Percentiles rank a stretch among this genome's conserved stretches.
Evolutionary conservation across 2,329 filamentous ascomycete species (phyloP).

Genomic region (Xylariales sp.): DNA sequence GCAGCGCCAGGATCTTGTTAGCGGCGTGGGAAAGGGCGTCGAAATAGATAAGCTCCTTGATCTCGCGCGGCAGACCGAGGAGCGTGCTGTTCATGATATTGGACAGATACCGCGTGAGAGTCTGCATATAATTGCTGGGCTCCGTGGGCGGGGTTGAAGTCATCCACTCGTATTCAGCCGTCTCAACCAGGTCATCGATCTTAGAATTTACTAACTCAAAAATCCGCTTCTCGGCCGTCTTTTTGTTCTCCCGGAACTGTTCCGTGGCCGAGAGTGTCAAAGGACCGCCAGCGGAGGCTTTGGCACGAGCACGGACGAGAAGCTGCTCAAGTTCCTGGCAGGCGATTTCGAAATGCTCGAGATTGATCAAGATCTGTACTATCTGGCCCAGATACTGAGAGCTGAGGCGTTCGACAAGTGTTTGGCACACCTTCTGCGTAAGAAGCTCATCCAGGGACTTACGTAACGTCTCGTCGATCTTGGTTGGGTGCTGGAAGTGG

Average conservation of each 20-base stretch:
- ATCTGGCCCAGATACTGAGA: conserved; percentile 97
- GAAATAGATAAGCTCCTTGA: conserved; percentile 97
- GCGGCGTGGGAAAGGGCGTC: conserved; percentile 90
- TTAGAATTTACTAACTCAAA: conserved; percentile 99
- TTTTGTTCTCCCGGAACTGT: conserved; percentile 84
- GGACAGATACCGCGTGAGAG: conserved; percentile 83
- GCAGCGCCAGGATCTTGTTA: conserved; percentile 75
- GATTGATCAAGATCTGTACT: conserved; percentile 95
- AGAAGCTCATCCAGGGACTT: conserved; percentile 94
- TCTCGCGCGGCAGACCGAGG: conserved; percentile 86
- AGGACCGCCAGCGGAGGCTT: conserved; percentile 73
- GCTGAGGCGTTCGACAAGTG: conserved; percentile 79
- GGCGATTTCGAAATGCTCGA: conserved; percentile 94
- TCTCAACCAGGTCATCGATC: conserved; percentile 95
- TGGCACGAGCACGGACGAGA: conserved; percentile 78
- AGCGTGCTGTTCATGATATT: conserved; percentile 97
- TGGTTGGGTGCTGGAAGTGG: conserved; percentile 83
- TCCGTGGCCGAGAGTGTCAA: conserved; percentile 79
- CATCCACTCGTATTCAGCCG: conserved; percentile 90
- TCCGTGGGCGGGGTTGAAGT: conserved; percentile 58
- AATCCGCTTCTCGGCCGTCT: conserved; percentile 93
- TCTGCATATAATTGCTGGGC: conserved; percentile 92
- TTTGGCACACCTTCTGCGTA: conserved; percentile 85
- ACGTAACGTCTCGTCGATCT: conserved; percentile 88
- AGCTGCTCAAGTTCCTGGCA: conserved; percentile 86